Evolutionary conservation across 805 yeast species (phyloP).

Genomic region (Millerozyma miso): DNA sequence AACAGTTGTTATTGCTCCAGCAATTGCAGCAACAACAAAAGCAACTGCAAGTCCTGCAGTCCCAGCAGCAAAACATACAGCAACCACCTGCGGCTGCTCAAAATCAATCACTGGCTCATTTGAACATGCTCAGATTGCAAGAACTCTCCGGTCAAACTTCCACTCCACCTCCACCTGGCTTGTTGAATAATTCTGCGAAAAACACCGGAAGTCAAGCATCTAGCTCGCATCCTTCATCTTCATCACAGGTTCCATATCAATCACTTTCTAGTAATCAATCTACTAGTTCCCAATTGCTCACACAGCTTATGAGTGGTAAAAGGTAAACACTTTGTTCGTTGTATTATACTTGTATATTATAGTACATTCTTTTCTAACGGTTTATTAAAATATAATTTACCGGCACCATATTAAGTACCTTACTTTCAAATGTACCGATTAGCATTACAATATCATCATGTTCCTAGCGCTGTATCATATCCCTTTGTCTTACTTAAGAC

Average conservation of each 20-base stretch:
- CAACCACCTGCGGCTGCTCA: slow-evolving; percentile 6
- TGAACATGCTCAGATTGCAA: slow-evolving; percentile 23
- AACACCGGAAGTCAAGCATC: neutral
- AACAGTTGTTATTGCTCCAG: slow-evolving; percentile 13
- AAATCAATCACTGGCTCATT: slow-evolving; percentile 13
- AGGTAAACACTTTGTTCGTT: slow-evolving; percentile 20
- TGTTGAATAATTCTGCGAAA: slow-evolving; percentile 29
- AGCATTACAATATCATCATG: no score
- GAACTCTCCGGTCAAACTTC: slow-evolving; percentile 36
- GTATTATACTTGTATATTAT: slow-evolving; percentile 3
- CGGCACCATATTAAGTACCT: neutral
- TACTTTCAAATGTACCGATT: no score
- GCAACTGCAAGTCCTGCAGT: slow-evolving; percentile 33
- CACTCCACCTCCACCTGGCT: slow-evolving; percentile 75
- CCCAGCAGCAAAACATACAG: slow-evolving; percentile 14
- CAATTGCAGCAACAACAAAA: slow-evolving; percentile 24
- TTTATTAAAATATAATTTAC: neutral
- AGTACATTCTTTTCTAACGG: neutral
- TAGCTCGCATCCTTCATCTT: slow-evolving; percentile 9
- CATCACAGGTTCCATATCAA: slow-evolving; percentile 11
- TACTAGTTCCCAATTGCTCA: slow-evolving; percentile 75
- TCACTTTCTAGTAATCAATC: slow-evolving; percentile 26
- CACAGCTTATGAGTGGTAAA: slow-evolving; percentile 81
- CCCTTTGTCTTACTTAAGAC: no score
- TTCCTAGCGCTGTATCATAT: no score